Evolutionary conservation across 2,329 filamentous ascomycete genomes (phyloP).

Genomic region (Penicillium sp.): DNA sequence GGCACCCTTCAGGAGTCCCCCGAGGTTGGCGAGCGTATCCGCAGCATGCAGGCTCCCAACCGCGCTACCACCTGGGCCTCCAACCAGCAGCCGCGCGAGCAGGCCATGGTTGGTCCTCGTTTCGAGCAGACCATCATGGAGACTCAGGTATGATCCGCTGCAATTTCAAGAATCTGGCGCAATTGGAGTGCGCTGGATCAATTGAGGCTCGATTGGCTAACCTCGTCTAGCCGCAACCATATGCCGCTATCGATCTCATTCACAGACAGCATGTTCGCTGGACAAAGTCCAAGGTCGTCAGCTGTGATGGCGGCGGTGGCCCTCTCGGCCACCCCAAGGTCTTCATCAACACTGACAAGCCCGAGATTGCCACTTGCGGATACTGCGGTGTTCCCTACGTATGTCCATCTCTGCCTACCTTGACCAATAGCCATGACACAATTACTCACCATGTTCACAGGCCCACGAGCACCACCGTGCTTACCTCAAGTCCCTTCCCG

Average conservation of each 20-base stretch:
- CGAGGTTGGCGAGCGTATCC: slow-evolving; percentile 56
- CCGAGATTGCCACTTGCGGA: slow-evolving; percentile 83
- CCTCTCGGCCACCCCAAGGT: slow-evolving; percentile 86
- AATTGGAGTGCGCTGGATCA: background rate
- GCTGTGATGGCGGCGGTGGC: slow-evolving; percentile 90
- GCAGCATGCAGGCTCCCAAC: slow-evolving; percentile 81
- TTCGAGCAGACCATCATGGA: slow-evolving; percentile 98
- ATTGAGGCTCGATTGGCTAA: slow-evolving; percentile 5
- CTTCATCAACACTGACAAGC: slow-evolving; percentile 98
- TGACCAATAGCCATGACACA: background rate
- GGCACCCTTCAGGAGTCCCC: slow-evolving; percentile 57
- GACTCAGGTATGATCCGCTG: slow-evolving; percentile 68
- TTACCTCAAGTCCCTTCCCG: slow-evolving; percentile 77
- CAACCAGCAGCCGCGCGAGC: slow-evolving; percentile 76
- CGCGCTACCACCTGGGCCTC: slow-evolving; percentile 76
- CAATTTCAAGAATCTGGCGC: background rate
- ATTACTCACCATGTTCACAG: slow-evolving; percentile 49
- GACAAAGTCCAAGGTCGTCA: slow-evolving; percentile 78
- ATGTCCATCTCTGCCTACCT: slow-evolving; percentile 46
- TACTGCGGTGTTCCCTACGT: slow-evolving; percentile 96
- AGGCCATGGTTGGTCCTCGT: slow-evolving; percentile 88
- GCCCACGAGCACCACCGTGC: slow-evolving; percentile 86
- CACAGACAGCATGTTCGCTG: slow-evolving; percentile 94
- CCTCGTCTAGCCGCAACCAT: slow-evolving; percentile 71
- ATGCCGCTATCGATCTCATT: slow-evolving; percentile 90